Percentiles rank a stretch among this genome's conserved stretches.
These are phyloP conservation scores for Sphaerobolus stellatus DNA, from an alignment of 1,284 basidiomycete species.

Conservation along the genomic window DNA sequence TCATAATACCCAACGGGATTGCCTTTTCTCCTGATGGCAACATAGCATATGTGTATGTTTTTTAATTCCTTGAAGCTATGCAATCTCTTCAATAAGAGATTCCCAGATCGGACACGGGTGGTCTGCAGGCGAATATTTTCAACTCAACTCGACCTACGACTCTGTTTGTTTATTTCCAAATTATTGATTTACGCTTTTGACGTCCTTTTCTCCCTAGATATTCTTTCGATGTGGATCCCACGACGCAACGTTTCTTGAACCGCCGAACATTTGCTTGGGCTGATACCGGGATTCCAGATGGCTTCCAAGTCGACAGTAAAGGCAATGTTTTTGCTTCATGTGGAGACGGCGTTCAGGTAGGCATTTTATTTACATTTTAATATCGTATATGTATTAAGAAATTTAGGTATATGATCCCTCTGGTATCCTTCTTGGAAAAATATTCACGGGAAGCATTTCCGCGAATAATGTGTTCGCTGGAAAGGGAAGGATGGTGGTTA, in stretches of 20 bases:
- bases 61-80: conserved; percentile 12
- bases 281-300: conserved; percentile 64
- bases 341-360: conserved; percentile 66
- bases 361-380: neutral
- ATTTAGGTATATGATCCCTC: conserved; percentile 60
- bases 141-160: conserved; percentile 66
- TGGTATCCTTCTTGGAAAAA: conserved; percentile 71
- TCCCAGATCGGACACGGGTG: conserved; percentile 47
- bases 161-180: conserved; percentile 45
- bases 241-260: conserved; percentile 55
- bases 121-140: conserved; percentile 30
- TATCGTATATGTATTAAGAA: neutral
- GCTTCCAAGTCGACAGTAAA: conserved; percentile 52
- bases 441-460: conserved; percentile 58
- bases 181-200: neutral
- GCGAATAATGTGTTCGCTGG: conserved; percentile 72
- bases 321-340: conserved; percentile 73
- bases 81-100: neutral
- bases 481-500: conserved; percentile 59
- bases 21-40: conserved; percentile 66
- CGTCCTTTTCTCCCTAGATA: conserved; percentile 46
- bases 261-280: conserved; percentile 72
- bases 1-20: conserved; percentile 62
- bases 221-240: conserved; percentile 65
- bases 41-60: conserved; percentile 63